A percentile compares a stretch with the other conserved stretches of the same genome.
Conservation (phyloP, 495 filamentous ascomycete genomes). For the Penicillium cosmopolitanum region DNA sequence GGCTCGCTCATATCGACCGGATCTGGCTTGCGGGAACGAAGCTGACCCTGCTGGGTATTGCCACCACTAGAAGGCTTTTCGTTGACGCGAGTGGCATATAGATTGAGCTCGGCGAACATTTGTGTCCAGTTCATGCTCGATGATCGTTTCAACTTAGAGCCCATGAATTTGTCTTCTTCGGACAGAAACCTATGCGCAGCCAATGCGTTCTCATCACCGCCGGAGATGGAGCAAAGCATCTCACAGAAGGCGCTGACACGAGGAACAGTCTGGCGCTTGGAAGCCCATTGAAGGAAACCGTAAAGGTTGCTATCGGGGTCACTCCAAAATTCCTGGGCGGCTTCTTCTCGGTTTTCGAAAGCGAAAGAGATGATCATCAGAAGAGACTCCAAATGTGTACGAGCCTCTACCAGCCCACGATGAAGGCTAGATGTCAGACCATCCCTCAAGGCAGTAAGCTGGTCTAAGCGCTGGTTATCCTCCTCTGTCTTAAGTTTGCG, state of each 20-base stretch:
- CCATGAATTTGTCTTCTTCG: slow-evolving; percentile 76
- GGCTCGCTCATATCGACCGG: slow-evolving; percentile 73
- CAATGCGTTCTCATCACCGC: slow-evolving; percentile 75
- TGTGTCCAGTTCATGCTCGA: slow-evolving; percentile 86
- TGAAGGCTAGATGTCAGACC: slow-evolving; percentile 50
- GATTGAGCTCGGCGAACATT: slow-evolving; percentile 86
- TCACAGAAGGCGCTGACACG: slow-evolving; percentile 95
- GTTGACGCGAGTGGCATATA: slow-evolving; percentile 69
- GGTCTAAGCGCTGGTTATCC: slow-evolving; percentile 79
- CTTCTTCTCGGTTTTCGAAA: slow-evolving; percentile 81
- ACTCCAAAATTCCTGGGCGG: slow-evolving; percentile 84
- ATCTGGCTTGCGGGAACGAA: slow-evolving; percentile 65
- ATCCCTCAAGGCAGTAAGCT: slow-evolving; percentile 56
- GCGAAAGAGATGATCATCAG: slow-evolving; percentile 88
- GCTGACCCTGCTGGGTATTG: slow-evolving; percentile 54
- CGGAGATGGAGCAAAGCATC: slow-evolving; percentile 84
- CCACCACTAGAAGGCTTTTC: slow-evolving; percentile 56
- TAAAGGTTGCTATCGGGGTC: slow-evolving; percentile 87
- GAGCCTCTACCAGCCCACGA: slow-evolving; percentile 52
- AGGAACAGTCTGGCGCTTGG: slow-evolving; percentile 86
- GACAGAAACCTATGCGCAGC: slow-evolving; percentile 85
- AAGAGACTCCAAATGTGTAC: slow-evolving; percentile 87
- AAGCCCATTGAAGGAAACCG: slow-evolving; percentile 95
- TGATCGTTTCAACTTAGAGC: slow-evolving; percentile 75
- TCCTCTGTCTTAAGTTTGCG: slow-evolving; percentile 85